phyloP scores from a whole-genome alignment of 108 stramenopile genomes.

The Asterionellopsis glacialis region DNA sequence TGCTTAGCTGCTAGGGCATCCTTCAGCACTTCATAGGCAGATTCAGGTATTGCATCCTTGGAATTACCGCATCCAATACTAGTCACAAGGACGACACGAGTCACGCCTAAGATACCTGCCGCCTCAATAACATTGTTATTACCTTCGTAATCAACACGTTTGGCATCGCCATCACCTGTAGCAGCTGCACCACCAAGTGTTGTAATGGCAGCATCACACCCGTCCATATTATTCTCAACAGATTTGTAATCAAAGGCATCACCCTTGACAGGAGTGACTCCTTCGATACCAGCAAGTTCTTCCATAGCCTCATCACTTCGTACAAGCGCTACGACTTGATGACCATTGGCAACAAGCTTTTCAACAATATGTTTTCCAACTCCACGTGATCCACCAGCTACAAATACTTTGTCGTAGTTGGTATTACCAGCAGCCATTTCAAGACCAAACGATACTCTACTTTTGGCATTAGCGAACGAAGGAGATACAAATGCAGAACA shows the following conservation, averaged over 20 bases:
- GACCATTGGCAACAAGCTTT: conserved; percentile 59
- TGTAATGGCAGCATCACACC: conserved; percentile 94
- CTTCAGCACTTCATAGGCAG: conserved; percentile 78
- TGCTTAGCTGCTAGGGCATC: conserved; percentile 64
- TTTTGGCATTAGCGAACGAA: neutral
- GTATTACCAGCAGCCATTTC: neutral
- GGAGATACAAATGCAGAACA: neutral
- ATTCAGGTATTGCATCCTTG: conserved; percentile 78
- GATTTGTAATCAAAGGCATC: conserved; percentile 92
- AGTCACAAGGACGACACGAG: conserved; percentile 85
- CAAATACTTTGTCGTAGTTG: conserved; percentile 89
- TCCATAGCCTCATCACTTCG: conserved; percentile 64
- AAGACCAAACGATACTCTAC: neutral
- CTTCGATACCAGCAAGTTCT: conserved; percentile 66
- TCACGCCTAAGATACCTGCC: conserved; percentile 93
- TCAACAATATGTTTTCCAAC: conserved; percentile 81
- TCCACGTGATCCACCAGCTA: conserved; percentile 87
- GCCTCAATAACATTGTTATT: conserved; percentile 95
- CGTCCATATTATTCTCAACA: conserved; percentile 91
- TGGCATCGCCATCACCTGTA: conserved; percentile 38
- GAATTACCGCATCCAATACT: conserved; percentile 89
- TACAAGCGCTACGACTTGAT: conserved; percentile 84
- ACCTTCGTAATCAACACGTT: conserved; percentile 88
- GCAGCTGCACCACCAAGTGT: conserved; percentile 75
- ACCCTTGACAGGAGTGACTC: conserved; percentile 82